Evolutionary conservation across 2,329 filamentous ascomycete genomes (phyloP), one percentile per base, ranked within the genome.

Genomic region (Phialophora verrucosa): DNA sequence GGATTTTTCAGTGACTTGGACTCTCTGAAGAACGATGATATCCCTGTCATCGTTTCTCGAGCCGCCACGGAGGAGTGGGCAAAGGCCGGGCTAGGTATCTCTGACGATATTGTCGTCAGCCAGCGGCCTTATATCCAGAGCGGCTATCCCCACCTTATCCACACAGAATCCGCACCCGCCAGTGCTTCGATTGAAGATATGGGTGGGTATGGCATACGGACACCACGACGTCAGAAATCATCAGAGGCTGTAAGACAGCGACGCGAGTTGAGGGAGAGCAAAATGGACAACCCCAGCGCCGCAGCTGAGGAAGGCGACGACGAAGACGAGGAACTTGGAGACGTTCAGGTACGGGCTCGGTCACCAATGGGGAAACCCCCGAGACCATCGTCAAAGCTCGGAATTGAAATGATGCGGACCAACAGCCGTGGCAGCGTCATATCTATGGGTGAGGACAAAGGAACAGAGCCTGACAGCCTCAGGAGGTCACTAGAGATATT

Each of bases 381-480:
- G 44, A 84, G 91, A 27, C 90, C 91, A 12, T 91, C 90, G 62
- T 97, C 93, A 0, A 97, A 97, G 78, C 85, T 98, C 1, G 93
- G 93, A 1, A 95, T 93, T 58, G 94, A 98, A 78, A 97, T 98
- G 94, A 94, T 97, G 92, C 88, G 94, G 56, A 96, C 94, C 23
- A 96, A 97, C 77, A 97, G 92, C 75, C 90, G 94, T 73, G 94
- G 96, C 57, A 97, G 93, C 74, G 86, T 91, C 35, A 80, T 82
- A 44, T 82, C 80, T 62, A 79, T 78, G 59, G 76, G 76, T 58
- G 80, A 82, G 53, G 80, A 82, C 76, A 42, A 74, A 73, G 56
- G 76, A 73, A 66, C 77, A 75, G 69, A 75, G 72, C 20, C 69
- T 44, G 72, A 72, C 31, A 69, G 47, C 53, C 65, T 73, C 5